Conservation (phyloP, 345 rosid species). For the Salix caprea region DNA sequence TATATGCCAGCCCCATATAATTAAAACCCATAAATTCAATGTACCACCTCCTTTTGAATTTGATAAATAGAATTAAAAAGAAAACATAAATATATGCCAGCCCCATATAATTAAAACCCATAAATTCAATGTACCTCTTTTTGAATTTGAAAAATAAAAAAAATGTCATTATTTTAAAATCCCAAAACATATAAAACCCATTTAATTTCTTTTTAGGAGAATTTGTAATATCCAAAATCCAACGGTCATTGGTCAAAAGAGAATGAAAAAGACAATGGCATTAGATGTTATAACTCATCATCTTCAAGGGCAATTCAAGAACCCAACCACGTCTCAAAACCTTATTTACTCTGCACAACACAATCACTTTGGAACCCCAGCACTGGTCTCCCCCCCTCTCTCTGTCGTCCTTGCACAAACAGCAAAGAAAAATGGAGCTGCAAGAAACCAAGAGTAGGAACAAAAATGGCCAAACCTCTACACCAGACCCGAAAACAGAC, state of each 20-base stretch:
- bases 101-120: too few relatives aligned
- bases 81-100: too few relatives aligned
- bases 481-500: not conserved
- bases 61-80: too few relatives aligned
- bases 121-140: not conserved
- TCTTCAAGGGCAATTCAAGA: not conserved
- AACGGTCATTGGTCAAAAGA: not conserved
- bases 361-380: not conserved
- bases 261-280: slow-evolving; percentile 1
- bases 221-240: not conserved
- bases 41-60: too few relatives aligned
- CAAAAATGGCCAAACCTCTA: slow-evolving; percentile 13
- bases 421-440: slow-evolving; percentile 29
- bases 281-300: not conserved
- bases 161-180: not conserved
- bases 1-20: too few relatives aligned
- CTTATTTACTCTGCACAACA: not conserved
- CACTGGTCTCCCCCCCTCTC: not conserved
- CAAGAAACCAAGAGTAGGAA: slow-evolving; percentile 1
- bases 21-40: not conserved
- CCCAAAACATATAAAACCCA: not conserved
- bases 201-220: too few relatives aligned
- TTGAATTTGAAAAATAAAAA: too few relatives aligned
- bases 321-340: not conserved
- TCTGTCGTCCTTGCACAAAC: not conserved